A percentile compares a stretch with the other conserved stretches of the same genome.
These are phyloP conservation scores for Claviceps sp. DNA, from an alignment of 2,329 filamentous ascomycete species.

Conservation along the genomic window DNA sequence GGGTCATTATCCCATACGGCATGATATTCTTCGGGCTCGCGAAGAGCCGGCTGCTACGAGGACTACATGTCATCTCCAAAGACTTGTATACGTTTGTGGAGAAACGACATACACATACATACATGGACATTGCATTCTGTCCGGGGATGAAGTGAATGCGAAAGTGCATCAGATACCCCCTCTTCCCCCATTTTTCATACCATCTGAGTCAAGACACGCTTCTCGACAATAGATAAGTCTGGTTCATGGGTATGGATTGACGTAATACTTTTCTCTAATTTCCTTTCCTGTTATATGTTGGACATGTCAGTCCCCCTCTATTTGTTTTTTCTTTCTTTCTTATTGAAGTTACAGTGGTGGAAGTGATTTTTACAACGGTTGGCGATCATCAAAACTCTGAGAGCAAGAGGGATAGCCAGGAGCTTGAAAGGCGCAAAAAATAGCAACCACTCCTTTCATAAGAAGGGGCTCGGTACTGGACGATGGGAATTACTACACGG, in stretches of 20 bases:
- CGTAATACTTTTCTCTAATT: constrained; percentile 4
- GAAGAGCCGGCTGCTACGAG: neutral
- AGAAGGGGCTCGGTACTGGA: neutral
- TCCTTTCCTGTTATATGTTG: neutral
- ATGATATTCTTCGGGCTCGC: neutral
- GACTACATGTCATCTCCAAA: neutral
- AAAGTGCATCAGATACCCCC: constrained; percentile 1
- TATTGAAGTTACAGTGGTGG: neutral
- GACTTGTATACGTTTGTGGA: constrained; percentile 7
- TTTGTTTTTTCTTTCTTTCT: neutral
- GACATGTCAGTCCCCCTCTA: neutral
- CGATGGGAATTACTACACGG: neutral
- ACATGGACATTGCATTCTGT: neutral
- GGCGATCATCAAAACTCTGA: too few species aligned
- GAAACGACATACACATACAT: neutral
- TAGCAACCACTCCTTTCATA: neutral
- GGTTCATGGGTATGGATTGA: constrained; percentile 10
- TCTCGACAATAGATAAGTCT: constrained; percentile 23
- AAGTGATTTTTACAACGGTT: too few species aligned
- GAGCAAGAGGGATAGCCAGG: too few species aligned
- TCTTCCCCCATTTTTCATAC: neutral
- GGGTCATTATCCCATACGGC: neutral
- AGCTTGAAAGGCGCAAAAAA: too few species aligned
- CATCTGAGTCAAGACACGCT: constrained; percentile 9
- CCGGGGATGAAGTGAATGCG: constrained; percentile 2